Conservation (phyloP, 208 protist genomes). For the Leishmania martiniquensis region DNA sequence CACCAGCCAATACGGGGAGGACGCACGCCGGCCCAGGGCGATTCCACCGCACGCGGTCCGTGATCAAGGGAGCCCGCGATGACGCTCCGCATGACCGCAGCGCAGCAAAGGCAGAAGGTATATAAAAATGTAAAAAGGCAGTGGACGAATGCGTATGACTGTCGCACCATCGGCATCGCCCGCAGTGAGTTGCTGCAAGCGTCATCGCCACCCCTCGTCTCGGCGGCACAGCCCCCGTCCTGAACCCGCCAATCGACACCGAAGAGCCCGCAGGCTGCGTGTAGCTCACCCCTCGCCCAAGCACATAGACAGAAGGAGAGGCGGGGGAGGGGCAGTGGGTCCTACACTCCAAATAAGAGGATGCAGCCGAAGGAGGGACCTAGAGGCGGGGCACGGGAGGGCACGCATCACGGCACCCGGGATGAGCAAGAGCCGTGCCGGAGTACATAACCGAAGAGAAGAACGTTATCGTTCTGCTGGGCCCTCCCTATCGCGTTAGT, state of each 20-base stretch:
- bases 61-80: not conserved
- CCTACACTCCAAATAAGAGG: not conserved
- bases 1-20: too few species aligned
- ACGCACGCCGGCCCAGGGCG: not conserved
- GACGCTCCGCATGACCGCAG: not conserved
- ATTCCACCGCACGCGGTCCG: not conserved
- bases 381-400: too few species aligned
- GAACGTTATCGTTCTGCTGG: too few species aligned
- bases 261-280: not conserved
- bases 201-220: not conserved
- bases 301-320: too few species aligned
- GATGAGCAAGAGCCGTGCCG: too few species aligned
- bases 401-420: too few species aligned
- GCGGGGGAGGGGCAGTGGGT: not conserved
- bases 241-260: not conserved
- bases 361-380: too few species aligned
- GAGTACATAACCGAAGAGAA: too few species aligned
- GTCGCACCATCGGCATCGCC: not conserved
- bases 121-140: not conserved
- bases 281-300: too few species aligned
- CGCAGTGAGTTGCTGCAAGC: not conserved
- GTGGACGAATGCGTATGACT: not conserved
- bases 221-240: not conserved
- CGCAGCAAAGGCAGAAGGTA: not conserved
- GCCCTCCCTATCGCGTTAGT: not conserved